Percentiles rank a stretch among this genome's conserved stretches.
phyloP scores from a whole-genome alignment of 1,284 basidiomycete genomes.

The Ceratobasidium sp. region DNA sequence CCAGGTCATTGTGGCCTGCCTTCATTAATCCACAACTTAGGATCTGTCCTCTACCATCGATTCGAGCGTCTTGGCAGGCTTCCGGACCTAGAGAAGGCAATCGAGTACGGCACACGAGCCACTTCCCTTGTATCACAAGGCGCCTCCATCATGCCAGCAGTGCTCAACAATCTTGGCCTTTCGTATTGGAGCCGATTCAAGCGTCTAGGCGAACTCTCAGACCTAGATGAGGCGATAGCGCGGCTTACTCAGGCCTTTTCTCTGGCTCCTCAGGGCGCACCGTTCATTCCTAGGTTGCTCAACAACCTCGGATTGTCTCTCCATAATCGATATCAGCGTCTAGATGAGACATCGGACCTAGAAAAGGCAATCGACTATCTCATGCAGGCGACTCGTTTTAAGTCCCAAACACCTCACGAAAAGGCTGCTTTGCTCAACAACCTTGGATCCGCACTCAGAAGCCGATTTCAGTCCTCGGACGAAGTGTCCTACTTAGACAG shows the following conservation, averaged over 20 bases:
- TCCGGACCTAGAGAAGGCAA: not conserved
- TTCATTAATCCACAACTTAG: too few relatives aligned
- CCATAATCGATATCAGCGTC: not conserved
- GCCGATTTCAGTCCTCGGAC: not conserved
- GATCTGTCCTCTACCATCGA: too few relatives aligned
- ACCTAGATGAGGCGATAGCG: not conserved
- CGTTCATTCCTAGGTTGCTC: not conserved
- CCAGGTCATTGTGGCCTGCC: too few relatives aligned
- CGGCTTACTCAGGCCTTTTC: not conserved
- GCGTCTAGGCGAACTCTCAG: not conserved
- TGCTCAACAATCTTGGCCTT: not conserved
- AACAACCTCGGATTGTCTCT: not conserved
- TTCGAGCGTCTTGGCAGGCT: not conserved
- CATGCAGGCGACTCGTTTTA: too few relatives aligned
- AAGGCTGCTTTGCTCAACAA: not conserved
- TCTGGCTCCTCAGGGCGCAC: not conserved
- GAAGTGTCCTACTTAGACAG: not conserved
- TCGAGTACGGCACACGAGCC: not conserved
- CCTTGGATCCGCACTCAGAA: not conserved
- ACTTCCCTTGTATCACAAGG: not conserved
- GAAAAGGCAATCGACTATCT: too few relatives aligned
- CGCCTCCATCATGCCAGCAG: not conserved
- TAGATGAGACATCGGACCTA: not conserved
- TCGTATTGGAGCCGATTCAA: not conserved
- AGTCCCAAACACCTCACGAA: too few relatives aligned